Percentiles rank a stretch among this genome's conserved stretches.
Conservation (phyloP, 371 early-diverging fungal species). For the Mortierella sp. region DNA sequence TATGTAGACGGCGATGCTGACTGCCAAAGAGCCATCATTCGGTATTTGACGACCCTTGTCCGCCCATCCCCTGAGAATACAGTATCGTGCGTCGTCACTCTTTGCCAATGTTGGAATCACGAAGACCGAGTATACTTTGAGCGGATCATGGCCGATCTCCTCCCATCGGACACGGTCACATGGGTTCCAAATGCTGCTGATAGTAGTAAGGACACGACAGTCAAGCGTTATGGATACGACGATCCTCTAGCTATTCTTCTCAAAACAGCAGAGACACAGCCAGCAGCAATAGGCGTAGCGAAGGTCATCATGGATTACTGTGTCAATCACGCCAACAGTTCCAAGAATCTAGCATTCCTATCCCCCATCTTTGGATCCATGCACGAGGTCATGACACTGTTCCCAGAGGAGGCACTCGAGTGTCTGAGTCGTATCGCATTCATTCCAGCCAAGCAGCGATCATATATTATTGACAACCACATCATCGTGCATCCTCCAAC, state of each 20-base stretch:
- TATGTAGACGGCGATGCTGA: slow-evolving; percentile 7
- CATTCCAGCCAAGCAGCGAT: slow-evolving; percentile 1
- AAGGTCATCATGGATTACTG: slow-evolving; percentile 16
- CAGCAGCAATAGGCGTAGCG: slow-evolving; percentile 7
- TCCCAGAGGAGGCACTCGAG: slow-evolving; percentile 11
- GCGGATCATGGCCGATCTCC: neutral
- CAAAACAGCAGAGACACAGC: neutral
- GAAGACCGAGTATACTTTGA: neutral
- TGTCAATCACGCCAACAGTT: slow-evolving; percentile 11
- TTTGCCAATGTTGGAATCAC: slow-evolving; percentile 5
- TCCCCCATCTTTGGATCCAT: slow-evolving; percentile 14
- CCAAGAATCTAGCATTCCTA: slow-evolving; percentile 9
- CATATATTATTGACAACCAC: slow-evolving; percentile 8
- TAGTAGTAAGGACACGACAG: neutral
- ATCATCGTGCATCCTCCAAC: neutral
- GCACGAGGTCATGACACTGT: slow-evolving; percentile 10
- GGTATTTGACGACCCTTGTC: slow-evolving; percentile 9
- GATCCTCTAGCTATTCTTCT: slow-evolving; percentile 2
- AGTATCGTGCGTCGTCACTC: slow-evolving; percentile 9
- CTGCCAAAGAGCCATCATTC: neutral
- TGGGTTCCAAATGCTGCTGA: slow-evolving; percentile 5
- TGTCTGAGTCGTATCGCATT: slow-evolving; percentile 8
- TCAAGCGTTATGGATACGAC: neutral
- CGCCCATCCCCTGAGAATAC: slow-evolving; percentile 8
- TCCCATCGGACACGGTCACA: neutral